These are phyloP conservation scores for Cryptosporidium xiaoi DNA, from an alignment of 169 alveolate species.

Conservation along the genomic window DNA sequence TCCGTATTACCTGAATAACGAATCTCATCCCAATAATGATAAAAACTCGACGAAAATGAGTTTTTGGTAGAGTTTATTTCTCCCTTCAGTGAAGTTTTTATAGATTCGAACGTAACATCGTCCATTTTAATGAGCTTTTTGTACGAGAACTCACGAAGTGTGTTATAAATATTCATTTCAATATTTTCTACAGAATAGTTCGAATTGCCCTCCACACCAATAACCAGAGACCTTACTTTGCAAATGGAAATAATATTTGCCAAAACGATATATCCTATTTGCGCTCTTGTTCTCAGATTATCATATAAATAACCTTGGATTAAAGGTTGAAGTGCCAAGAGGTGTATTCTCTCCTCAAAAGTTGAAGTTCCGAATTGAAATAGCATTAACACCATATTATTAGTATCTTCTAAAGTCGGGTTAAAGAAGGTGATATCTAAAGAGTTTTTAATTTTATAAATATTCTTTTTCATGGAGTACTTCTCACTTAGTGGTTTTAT, in stretches of 20 bases:
- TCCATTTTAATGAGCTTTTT: slow-evolving; percentile 36
- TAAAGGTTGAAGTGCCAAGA: slow-evolving; percentile 57
- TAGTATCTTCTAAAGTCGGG: slow-evolving; percentile 21
- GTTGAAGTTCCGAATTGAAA: slow-evolving; percentile 65
- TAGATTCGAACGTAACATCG: background rate
- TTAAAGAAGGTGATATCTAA: slow-evolving; percentile 29
- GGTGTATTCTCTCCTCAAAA: slow-evolving; percentile 56
- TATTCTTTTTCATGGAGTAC: slow-evolving; percentile 34
- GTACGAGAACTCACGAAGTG: slow-evolving; percentile 20
- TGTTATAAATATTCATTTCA: slow-evolving; percentile 17
- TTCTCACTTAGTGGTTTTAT: slow-evolving; percentile 34
- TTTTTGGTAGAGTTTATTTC: slow-evolving; percentile 17
- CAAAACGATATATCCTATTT: slow-evolving; percentile 49
- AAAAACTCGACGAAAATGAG: slow-evolving; percentile 22
- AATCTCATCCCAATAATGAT: slow-evolving; percentile 65
- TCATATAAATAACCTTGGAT: slow-evolving; percentile 54
- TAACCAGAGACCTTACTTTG: slow-evolving; percentile 26
- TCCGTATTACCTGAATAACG: background rate
- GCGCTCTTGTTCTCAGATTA: slow-evolving; percentile 29
- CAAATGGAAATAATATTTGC: slow-evolving; percentile 55
- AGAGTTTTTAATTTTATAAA: slow-evolving; percentile 22
- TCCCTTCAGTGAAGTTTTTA: slow-evolving; percentile 27
- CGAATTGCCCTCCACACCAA: slow-evolving; percentile 46
- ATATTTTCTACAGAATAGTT: slow-evolving; percentile 47
- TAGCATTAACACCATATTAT: slow-evolving; percentile 30